Base-by-base conservation (phyloP, 1,284 basidiomycete genomes). In the Phellinidium pouzarii region DNA sequence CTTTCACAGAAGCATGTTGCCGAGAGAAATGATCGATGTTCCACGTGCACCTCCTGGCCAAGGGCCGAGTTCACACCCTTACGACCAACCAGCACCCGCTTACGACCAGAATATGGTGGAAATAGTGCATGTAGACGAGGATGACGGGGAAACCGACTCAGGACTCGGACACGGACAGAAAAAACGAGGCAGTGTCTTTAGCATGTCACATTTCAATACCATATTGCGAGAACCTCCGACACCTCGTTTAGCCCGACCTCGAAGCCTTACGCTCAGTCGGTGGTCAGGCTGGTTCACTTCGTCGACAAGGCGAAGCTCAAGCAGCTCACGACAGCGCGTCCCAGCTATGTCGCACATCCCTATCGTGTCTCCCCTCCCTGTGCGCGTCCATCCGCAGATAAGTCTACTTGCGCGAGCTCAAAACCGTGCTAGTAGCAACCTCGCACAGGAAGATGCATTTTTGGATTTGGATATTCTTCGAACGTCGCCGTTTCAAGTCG, bases 401-500 rank as follows among this genome's bases (percentile, higher is more conserved):
- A 43, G 45, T 22, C 45, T 56, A 5, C 46, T 52, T 3, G 34
- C 48, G 12, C 43, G 22, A 26, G 43, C 43, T 25, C 48, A 40
- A 23, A 42, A 34, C 34, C 48, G 48, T 17, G 23, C 49, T 23
- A 45, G 48, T 22, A 50, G 53, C 14, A 47, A 25, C 20, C 6
- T 46, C 26, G 31, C 36, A 6, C 47, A 27, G 12, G 53, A 37
- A 7, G 26, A 26, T 29, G 44, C 50, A 6, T 48, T 56, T 23
- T 29, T 56, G 44, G 50, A 56, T 31, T 40, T 56, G 44, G 54
- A 56, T 31, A 52, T 56, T 19, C 44, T 40, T 17, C 50, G 46
- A 9, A 44, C 54, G 8, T 56, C 54, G 4, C 54, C 54, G 19
- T 56, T 56, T 37, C 44, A 48, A 19, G 54, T 56, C 23, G 54